A percentile compares a stretch with the other conserved stretches of the same genome.
Conservation (phyloP, 306 rosid species). For the Quercus aquifolioides region DNA sequence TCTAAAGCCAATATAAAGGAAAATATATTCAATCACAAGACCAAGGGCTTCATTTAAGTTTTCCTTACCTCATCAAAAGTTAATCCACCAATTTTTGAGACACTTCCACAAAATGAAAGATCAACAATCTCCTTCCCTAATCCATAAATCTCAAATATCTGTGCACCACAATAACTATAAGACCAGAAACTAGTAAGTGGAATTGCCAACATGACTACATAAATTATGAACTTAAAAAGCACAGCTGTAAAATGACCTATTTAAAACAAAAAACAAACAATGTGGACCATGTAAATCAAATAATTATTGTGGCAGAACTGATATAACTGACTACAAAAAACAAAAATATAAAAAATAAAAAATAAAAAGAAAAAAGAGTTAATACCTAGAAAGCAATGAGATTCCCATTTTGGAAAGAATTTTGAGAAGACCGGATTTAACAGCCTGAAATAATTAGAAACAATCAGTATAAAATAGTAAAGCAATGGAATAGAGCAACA, state of each 20-base stretch:
- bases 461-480: slow-evolving; percentile 3
- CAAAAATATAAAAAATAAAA: background rate
- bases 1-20: background rate
- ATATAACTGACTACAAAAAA: background rate
- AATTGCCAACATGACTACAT: slow-evolving; percentile 18
- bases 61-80: slow-evolving; percentile 94
- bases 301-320: background rate
- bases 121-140: slow-evolving; percentile 87
- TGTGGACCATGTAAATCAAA: background rate
- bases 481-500: background rate
- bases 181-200: slow-evolving; percentile 32
- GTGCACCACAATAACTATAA: slow-evolving; percentile 94
- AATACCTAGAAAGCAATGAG: slow-evolving; percentile 90
- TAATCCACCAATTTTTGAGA: slow-evolving; percentile 87
- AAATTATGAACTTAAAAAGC: background rate
- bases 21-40: background rate
- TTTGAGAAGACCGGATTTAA: slow-evolving; percentile 89
- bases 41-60: slow-evolving; percentile 17
- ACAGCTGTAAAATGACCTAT: background rate
- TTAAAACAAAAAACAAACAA: background rate
- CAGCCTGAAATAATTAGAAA: slow-evolving; percentile 60
- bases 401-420: slow-evolving; percentile 98
- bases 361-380: background rate
- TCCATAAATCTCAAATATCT: slow-evolving; percentile 96
- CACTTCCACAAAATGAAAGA: slow-evolving; percentile 85